These are phyloP conservation scores for Dryas drummondii DNA, from an alignment of 306 rosid species.

Conservation along the genomic window DNA sequence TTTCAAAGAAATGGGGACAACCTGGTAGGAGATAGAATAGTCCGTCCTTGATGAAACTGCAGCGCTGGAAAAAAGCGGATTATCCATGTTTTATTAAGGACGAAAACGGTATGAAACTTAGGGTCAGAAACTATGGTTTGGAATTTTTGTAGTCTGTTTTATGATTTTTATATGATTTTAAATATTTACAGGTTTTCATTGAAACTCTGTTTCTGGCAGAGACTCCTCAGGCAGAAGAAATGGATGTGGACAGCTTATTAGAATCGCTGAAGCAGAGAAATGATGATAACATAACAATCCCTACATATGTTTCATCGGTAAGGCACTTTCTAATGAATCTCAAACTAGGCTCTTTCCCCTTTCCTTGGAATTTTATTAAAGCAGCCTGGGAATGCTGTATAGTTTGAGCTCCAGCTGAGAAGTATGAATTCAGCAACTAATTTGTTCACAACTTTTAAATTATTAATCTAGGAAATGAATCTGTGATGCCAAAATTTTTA, in stretches of 20 bases:
- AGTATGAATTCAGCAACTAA: too few species aligned
- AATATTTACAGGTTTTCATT: constrained; percentile 30
- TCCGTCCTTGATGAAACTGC: too few species aligned
- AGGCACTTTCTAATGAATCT: constrained; percentile 16
- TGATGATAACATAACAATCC: constrained; percentile 39
- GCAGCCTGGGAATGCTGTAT: neutral
- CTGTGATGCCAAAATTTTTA: too few species aligned
- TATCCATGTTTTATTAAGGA: constrained; percentile 4
- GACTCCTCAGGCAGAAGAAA: constrained; percentile 50
- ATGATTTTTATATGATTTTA: constrained; percentile 7
- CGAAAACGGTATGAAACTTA: constrained; percentile 5
- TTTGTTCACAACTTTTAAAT: too few species aligned
- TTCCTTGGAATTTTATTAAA: neutral
- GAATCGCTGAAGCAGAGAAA: constrained; percentile 52
- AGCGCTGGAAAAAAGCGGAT: neutral
- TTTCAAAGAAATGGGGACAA: too few species aligned
- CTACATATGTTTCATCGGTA: constrained; percentile 70
- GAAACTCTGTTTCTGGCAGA: constrained; percentile 46
- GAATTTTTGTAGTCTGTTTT: constrained; percentile 24
- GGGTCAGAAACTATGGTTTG: constrained; percentile 18
- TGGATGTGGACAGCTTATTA: constrained; percentile 53
- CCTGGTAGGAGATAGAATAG: too few species aligned
- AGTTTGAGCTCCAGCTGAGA: too few species aligned
- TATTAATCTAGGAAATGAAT: too few species aligned
- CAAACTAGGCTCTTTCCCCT: too few species aligned